Evolutionary conservation across 2,329 filamentous ascomycete species (phyloP).

Genomic region (Aspergillus chevalieri): DNA sequence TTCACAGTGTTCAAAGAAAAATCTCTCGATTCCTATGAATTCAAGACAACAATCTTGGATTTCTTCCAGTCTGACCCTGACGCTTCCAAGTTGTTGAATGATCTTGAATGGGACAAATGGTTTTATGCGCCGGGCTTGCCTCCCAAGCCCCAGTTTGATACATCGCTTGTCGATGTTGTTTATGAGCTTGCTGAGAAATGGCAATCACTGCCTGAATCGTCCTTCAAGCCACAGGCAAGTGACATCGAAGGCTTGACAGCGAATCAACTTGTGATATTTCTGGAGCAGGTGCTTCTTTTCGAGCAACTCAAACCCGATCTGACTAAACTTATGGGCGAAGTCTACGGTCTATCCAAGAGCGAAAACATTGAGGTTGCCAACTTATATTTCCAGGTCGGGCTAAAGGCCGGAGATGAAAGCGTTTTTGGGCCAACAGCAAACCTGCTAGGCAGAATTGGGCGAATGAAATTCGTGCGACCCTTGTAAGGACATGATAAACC

Average conservation of each 20-base stretch:
- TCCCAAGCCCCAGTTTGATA: conserved; percentile 86
- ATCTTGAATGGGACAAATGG: conserved; percentile 82
- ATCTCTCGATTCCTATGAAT: conserved; percentile 88
- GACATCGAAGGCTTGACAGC: conserved; percentile 72
- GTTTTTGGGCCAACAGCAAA: conserved; percentile 67
- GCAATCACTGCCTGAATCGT: conserved; percentile 49
- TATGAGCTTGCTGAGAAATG: conserved; percentile 78
- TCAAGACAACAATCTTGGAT: conserved; percentile 77
- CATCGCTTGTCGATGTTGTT: conserved; percentile 75
- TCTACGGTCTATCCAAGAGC: conserved; percentile 67
- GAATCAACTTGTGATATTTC: conserved; percentile 87
- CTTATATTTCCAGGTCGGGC: conserved; percentile 71
- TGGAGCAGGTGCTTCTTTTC: conserved; percentile 70
- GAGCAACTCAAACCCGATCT: conserved; percentile 58
- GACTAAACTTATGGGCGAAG: conserved; percentile 64
- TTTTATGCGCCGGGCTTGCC: conserved; percentile 87
- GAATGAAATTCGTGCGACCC: conserved; percentile 96
- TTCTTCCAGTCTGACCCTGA: conserved; percentile 71
- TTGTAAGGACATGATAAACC: conserved; percentile 46
- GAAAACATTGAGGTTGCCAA: conserved; percentile 81
- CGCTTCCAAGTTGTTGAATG: conserved; percentile 55
- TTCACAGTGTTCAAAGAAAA: conserved; percentile 79
- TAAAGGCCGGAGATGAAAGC: conserved; percentile 64
- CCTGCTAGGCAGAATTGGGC: conserved; percentile 72
- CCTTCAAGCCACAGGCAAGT: conserved; percentile 55